Evolutionary conservation across 805 yeast species (phyloP).

Genomic region (Saccharomycopsis schoenii): DNA sequence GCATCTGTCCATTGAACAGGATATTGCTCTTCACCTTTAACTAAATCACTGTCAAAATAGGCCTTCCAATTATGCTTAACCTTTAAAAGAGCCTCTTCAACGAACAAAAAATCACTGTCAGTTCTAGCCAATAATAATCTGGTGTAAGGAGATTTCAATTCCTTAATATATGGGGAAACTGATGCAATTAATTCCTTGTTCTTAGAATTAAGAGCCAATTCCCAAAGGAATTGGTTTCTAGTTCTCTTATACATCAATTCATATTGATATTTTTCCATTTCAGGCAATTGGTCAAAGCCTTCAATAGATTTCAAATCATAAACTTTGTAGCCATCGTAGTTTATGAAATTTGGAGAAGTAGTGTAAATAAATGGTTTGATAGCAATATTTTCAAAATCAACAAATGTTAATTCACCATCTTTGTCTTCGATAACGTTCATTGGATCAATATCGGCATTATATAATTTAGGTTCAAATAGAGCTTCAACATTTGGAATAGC

Average conservation of each 20-base stretch:
- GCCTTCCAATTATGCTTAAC: slow-evolving; percentile 61
- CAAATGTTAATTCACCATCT: slow-evolving; percentile 36
- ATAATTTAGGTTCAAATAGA: slow-evolving; percentile 62
- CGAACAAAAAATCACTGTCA: slow-evolving; percentile 48
- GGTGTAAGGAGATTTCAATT: slow-evolving; percentile 53
- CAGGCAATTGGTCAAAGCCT: slow-evolving; percentile 55
- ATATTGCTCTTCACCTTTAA: slow-evolving; percentile 30
- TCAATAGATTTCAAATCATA: slow-evolving; percentile 67
- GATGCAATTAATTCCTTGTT: slow-evolving; percentile 64
- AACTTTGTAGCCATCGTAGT: slow-evolving; percentile 82
- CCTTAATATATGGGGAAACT: slow-evolving; percentile 73
- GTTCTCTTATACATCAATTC: slow-evolving; percentile 83
- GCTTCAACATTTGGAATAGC: slow-evolving; percentile 54
- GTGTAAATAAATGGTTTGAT: slow-evolving; percentile 77
- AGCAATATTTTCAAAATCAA: slow-evolving; percentile 77
- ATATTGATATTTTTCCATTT: slow-evolving; percentile 67
- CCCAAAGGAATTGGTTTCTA: slow-evolving; percentile 87
- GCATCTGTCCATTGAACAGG: slow-evolving; percentile 56
- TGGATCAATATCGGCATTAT: slow-evolving; percentile 83
- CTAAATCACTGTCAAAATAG: slow-evolving; percentile 48
- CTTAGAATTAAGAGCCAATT: slow-evolving; percentile 55
- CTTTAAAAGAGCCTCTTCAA: slow-evolving; percentile 59
- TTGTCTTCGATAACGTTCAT: slow-evolving; percentile 61
- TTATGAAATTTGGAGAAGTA: slow-evolving; percentile 72
- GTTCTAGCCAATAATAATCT: slow-evolving; percentile 50